These are phyloP conservation scores for Umbellularia californica DNA, from an alignment of 164 flowering plant species.

Conservation along the genomic window DNA sequence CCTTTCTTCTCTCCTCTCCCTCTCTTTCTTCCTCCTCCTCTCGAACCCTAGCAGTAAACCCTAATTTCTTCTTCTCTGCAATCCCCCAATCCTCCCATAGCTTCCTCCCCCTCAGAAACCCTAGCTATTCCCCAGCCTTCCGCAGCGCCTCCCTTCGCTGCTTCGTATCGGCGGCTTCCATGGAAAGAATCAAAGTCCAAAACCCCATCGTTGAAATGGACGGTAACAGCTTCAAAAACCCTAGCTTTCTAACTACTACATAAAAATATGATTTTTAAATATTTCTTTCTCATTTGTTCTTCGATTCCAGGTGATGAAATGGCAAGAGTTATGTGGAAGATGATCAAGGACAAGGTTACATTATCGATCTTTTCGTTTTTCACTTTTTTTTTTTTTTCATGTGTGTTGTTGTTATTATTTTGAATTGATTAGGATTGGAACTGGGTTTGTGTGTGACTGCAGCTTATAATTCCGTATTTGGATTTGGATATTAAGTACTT, in stretches of 20 bases:
- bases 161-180: constrained; percentile 41
- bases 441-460: constrained; percentile 13
- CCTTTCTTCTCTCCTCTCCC: not conserved
- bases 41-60: not conserved
- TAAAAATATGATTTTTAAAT: too few species aligned
- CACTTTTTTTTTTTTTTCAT: not conserved
- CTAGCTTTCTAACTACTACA: not conserved
- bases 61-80: constrained; percentile 11
- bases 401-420: not conserved
- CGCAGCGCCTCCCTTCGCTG: constrained; percentile 50
- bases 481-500: constrained; percentile 81
- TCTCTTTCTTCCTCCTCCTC: constrained; percentile 3
- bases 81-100: constrained; percentile 6
- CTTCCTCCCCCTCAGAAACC: constrained; percentile 11
- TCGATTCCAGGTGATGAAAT: constrained; percentile 80
- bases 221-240: constrained; percentile 32
- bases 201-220: constrained; percentile 96
- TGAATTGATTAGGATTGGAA: not conserved
- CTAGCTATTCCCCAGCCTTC: constrained; percentile 17
- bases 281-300: constrained; percentile 1
- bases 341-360: constrained; percentile 86
- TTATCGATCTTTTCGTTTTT: not conserved
- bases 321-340: constrained; percentile 84
- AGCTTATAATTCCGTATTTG: constrained; percentile 73
- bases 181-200: constrained; percentile 50